These are phyloP conservation scores for Glycine soja DNA, from an alignment of 306 rosid species.

Conservation along the genomic window DNA sequence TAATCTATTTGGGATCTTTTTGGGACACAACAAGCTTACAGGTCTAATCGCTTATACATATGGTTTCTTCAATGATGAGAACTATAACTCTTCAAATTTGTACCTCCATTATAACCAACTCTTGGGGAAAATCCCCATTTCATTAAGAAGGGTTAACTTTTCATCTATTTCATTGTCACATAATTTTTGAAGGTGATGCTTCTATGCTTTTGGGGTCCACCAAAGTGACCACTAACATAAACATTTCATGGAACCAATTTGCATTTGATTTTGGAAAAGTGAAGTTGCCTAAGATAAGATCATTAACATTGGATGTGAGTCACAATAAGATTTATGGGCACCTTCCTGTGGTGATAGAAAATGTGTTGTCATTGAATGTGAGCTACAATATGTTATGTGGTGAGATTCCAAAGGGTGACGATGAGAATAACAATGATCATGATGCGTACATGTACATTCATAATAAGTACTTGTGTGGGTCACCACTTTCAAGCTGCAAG, in stretches of 20 bases:
- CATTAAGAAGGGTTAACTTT: slow-evolving; percentile 40
- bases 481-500: slow-evolving; percentile 58
- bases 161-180: slow-evolving; percentile 44
- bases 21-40: slow-evolving; percentile 53
- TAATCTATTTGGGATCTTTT: background rate
- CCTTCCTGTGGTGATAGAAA: slow-evolving; percentile 46
- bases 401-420: slow-evolving; percentile 50
- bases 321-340: slow-evolving; percentile 58
- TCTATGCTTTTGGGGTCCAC: slow-evolving; percentile 51
- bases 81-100: background rate
- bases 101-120: slow-evolving; percentile 59
- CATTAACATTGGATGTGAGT: slow-evolving; percentile 46
- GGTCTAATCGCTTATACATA: slow-evolving; percentile 56
- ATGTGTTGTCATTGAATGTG: slow-evolving; percentile 47
- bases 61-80: slow-evolving; percentile 36
- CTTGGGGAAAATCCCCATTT: slow-evolving; percentile 54
- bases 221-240: slow-evolving; percentile 28
- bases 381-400: slow-evolving; percentile 69
- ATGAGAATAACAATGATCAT: background rate
- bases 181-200: slow-evolving; percentile 65
- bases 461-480: slow-evolving; percentile 66
- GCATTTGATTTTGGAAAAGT: slow-evolving; percentile 52
- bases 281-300: slow-evolving; percentile 38
- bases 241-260: slow-evolving; percentile 56
- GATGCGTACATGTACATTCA: slow-evolving; percentile 49